Base-by-base conservation (phyloP, 148 eudicot species). In the Rhododendron vialii region DNA sequence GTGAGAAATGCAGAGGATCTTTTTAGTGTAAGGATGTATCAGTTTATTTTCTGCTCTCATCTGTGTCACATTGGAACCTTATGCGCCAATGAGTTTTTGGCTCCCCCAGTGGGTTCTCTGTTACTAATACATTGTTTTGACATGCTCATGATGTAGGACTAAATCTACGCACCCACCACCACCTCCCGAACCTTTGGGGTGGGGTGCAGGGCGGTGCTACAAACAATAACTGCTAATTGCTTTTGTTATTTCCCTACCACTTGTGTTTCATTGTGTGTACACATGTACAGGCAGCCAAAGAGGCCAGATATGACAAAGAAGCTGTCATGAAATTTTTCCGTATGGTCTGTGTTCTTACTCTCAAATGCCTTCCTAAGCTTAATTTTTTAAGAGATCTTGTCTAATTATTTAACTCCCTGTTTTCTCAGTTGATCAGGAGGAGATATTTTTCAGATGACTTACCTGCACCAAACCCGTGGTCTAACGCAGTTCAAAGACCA, bases 221-320 rank as follows among this genome's bases (percentile, higher is more conserved):
- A 81, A 30, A 4, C 18, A 77, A 30, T 47, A 43, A 36, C 71
- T 65, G 67, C 24, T 41, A 38, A 48, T 74, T 41, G 36, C 38
- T 61, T 67, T 87, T 80, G 28, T 80, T 41, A 20, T 67, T 86
- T 20, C 15, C 63, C 75, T 30, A 61, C 30, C 41, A 36, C 77
- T 48, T 84, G 17, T 35, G 35, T 67, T n/a, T 50, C 15, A 47
- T 36, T 24, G 63, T 43, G 65, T 35, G 51, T 89, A 43, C 14
- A 84, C 80, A 38, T 89, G 35, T 87, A 26, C 93, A 96, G 99
- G 99, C 97, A 91, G 98, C 98, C 28, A 95, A 92, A 89, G 98
- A 93, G 91, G 96, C 98, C 43, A 90, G 99, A 91, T 92, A 90
- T 83, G 99, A 96, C 90, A 96, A 96, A 90, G 98, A 95, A 92